A percentile compares a stretch with the other conserved stretches of the same genome.
These are phyloP conservation scores for Limnanthes douglasii DNA, from an alignment of 345 rosid species.

Conservation along the genomic window DNA sequence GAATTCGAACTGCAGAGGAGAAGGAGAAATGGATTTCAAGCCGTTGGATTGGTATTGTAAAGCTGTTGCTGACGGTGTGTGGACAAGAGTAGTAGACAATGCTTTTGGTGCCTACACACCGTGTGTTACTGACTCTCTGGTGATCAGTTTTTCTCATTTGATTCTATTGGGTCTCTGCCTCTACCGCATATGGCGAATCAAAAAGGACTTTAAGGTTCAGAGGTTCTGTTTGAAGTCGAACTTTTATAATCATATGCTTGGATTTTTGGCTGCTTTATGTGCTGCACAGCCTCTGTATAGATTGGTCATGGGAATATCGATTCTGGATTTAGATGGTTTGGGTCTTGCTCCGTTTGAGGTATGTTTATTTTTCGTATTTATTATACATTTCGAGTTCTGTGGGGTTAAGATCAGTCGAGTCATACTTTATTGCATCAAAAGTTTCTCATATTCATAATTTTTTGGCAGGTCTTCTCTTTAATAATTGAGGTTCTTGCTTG, in stretches of 20 bases:
- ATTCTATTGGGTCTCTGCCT: conserved; percentile 52
- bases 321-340: conserved; percentile 55
- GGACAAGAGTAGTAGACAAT: conserved; percentile 68
- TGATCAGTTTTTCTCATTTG: conserved; percentile 47
- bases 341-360: conserved; percentile 96
- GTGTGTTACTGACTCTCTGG: conserved; percentile 75
- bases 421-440: too few species aligned
- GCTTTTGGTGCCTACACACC: conserved; percentile 97
- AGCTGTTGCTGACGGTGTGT: conserved; percentile 57
- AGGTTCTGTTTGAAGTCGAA: conserved; percentile 68
- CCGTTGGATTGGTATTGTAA: conserved; percentile 73
- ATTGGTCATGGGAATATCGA: conserved; percentile 75
- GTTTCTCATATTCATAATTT: too few species aligned
- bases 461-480: conserved; percentile 59
- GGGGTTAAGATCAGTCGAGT: too few species aligned
- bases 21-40: conserved; percentile 39
- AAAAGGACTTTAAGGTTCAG: conserved; percentile 47
- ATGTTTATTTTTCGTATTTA: too few species aligned
- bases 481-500: conserved; percentile 63
- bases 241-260: conserved; percentile 48
- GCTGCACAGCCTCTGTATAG: conserved; percentile 80
- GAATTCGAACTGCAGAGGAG: too few species aligned
- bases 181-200: conserved; percentile 63
- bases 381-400: too few species aligned
- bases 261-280: conserved; percentile 52